Conservation (phyloP, 345 rosid genomes). For the Punica granatum region DNA sequence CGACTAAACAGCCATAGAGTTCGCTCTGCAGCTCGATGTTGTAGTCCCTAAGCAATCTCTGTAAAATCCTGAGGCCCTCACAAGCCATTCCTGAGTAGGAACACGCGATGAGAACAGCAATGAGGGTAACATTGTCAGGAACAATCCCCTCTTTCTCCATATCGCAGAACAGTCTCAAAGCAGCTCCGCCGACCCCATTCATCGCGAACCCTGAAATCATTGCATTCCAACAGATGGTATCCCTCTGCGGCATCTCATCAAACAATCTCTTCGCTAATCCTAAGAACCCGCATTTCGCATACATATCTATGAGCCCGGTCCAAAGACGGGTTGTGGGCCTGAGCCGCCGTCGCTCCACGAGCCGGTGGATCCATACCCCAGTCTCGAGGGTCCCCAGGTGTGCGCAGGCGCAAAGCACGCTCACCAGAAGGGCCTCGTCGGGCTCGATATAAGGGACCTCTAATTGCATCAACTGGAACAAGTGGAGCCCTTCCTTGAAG, state of each 20-base stretch:
- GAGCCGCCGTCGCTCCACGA: neutral
- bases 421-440: slow-evolving; percentile 19
- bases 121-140: slow-evolving; percentile 16
- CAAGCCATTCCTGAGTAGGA: slow-evolving; percentile 13
- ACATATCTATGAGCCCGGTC: slow-evolving; percentile 21
- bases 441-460: slow-evolving; percentile 12
- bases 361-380: slow-evolving; percentile 15
- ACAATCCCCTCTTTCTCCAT: slow-evolving; percentile 11
- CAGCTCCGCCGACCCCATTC: slow-evolving; percentile 17
- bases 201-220: slow-evolving; percentile 17
- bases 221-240: slow-evolving; percentile 14
- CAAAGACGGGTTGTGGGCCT: slow-evolving; percentile 9
- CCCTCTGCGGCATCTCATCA: slow-evolving; percentile 11
- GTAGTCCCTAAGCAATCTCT: slow-evolving; percentile 7
- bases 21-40: slow-evolving; percentile 14
- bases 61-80: slow-evolving; percentile 13
- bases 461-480: slow-evolving; percentile 23
- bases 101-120: slow-evolving; percentile 14
- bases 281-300: slow-evolving; percentile 17
- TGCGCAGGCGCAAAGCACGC: slow-evolving; percentile 17
- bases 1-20: slow-evolving; percentile 18
- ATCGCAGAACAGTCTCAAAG: slow-evolving; percentile 11
- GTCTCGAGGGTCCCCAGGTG: slow-evolving; percentile 15
- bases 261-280: slow-evolving; percentile 12
- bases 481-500: slow-evolving; percentile 37